phyloP scores from a whole-genome alignment of 129 eudicot species.

The sunflower (Helianthus annuus) region HanXRQr2.0-SUNRISE NC_035442.2:179968929-179969428 shows the following conservation, averaged over 20 bases:
- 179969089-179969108: no score
- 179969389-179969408: not conserved
- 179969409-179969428: not conserved
- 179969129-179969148: not conserved
- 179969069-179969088: no score
- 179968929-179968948: no score
- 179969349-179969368: not conserved
- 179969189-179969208: slow-evolving; percentile 1
- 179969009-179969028: no score
- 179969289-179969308: no score
- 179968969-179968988: no score
- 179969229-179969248: slow-evolving; percentile 5
- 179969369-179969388: not conserved
- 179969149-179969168: not conserved
- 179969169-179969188: not conserved
- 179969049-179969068: no score
- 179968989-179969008: no score
- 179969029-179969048: no score
- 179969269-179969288: no score
- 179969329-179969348: not conserved
- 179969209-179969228: slow-evolving; percentile 19
- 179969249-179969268: not conserved
- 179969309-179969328: not conserved
- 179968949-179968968: no score
- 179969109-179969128: no score